Conservation (phyloP, 768 basidiomycete species). For the Tricholoma flavovirens region DNA sequence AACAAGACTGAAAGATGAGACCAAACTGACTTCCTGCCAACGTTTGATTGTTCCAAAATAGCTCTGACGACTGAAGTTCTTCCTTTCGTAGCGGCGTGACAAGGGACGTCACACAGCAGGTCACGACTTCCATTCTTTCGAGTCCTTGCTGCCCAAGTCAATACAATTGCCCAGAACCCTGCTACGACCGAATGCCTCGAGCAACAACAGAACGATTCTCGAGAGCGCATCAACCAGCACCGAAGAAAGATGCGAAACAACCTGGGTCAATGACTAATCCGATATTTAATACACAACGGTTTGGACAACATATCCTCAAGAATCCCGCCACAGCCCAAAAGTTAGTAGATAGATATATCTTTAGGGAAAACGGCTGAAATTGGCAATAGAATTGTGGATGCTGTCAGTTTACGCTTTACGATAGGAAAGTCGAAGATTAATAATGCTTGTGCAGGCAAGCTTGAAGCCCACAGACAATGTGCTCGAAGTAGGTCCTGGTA, state of each 20-base stretch:
- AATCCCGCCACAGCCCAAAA: conserved; percentile 88
- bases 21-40: too few relatives aligned
- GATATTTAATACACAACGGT: conserved; percentile 90
- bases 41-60: too few relatives aligned
- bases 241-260: conserved; percentile 39
- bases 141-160: too few relatives aligned
- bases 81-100: not conserved
- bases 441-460: conserved; percentile 56
- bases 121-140: too few relatives aligned
- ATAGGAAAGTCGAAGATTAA: not conserved
- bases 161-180: not conserved
- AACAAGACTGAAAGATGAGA: too few relatives aligned
- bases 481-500: conserved; percentile 96
- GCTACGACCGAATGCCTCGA: conserved; percentile 59
- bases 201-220: conserved; percentile 74
- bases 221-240: conserved; percentile 61
- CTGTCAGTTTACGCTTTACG: conserved; percentile 24
- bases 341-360: conserved; percentile 36
- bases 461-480: conserved; percentile 92
- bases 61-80: too few relatives aligned
- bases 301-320: conserved; percentile 97
- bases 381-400: conserved; percentile 37
- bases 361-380: conserved; percentile 3
- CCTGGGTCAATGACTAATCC: conserved; percentile 66
- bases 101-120: not conserved